These are phyloP conservation scores for Pseudogymnoascus sp. DNA, from an alignment of 2,329 filamentous ascomycete species.

Conservation along the genomic window DNA sequence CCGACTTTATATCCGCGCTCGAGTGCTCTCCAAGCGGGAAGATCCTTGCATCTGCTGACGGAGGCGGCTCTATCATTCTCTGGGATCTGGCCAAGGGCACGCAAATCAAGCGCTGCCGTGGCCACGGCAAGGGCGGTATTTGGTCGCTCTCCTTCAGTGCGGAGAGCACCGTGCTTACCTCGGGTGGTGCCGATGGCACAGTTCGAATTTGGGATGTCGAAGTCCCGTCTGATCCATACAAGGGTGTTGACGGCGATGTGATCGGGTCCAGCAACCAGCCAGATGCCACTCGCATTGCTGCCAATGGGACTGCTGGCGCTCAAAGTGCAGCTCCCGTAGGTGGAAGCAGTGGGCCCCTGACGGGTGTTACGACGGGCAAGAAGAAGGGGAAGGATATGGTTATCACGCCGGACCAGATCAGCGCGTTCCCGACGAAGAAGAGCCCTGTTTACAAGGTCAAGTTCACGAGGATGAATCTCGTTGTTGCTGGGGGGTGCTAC, in stretches of 20 bases:
- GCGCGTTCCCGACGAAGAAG: constrained; percentile 91
- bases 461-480: constrained; percentile 91
- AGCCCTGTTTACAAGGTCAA: constrained; percentile 86
- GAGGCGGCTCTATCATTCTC: constrained; percentile 80
- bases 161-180: constrained; percentile 83
- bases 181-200: constrained; percentile 83
- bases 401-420: constrained; percentile 88
- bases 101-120: constrained; percentile 83
- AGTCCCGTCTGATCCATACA: constrained; percentile 56
- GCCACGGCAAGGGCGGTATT: constrained; percentile 87
- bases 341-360: constrained; percentile 24
- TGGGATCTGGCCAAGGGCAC: constrained; percentile 89
- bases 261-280: constrained; percentile 35
- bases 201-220: constrained; percentile 91
- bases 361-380: constrained; percentile 35
- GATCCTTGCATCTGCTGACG: constrained; percentile 83
- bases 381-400: constrained; percentile 87
- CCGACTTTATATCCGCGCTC: constrained; percentile 74
- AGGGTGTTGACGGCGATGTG: constrained; percentile 38
- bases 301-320: constrained; percentile 34
- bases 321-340: constrained; percentile 19
- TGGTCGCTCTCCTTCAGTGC: constrained; percentile 90
- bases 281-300: constrained; percentile 42
- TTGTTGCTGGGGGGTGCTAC: constrained; percentile 72
- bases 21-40: constrained; percentile 83